Conservation (phyloP, 1,284 basidiomycete genomes). For the Ceratobasidium sp. region DNA sequence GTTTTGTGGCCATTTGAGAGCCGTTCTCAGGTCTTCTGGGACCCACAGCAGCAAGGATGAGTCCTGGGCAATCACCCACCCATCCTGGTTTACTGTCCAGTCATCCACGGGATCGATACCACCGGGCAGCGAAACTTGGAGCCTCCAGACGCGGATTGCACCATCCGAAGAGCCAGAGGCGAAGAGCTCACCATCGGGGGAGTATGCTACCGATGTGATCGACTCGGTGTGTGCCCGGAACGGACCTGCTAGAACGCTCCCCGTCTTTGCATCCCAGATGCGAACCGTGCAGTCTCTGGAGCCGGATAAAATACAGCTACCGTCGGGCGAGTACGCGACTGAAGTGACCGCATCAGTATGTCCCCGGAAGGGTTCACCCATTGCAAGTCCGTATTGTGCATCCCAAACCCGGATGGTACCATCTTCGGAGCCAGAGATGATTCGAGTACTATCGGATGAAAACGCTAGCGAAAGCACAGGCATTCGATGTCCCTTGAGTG, state of each 20-base stretch:
- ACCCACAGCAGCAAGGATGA: no score
- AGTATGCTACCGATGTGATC: conserved; percentile 24
- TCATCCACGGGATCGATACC: no score
- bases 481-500: conserved; percentile 8
- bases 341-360: conserved; percentile 1
- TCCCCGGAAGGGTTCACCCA: background rate
- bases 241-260: background rate
- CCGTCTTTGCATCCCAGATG: conserved; percentile 17
- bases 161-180: conserved; percentile 31
- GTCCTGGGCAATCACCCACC: no score
- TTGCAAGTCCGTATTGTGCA: background rate
- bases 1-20: no score
- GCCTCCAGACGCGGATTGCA: conserved; percentile 31
- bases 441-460: conserved; percentile 6
- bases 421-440: conserved; percentile 8
- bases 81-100: background rate
- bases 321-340: conserved; percentile 8
- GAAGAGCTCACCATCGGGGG: conserved; percentile 15
- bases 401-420: background rate
- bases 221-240: conserved; percentile 1
- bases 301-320: background rate
- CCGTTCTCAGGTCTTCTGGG: no score
- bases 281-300: conserved; percentile 7
- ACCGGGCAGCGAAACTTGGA: no score
- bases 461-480: background rate